A percentile compares a stretch with the other conserved stretches of the same genome.
phyloP scores from a whole-genome alignment of 768 basidiomycete species.

The Mycena vitilis region DNA sequence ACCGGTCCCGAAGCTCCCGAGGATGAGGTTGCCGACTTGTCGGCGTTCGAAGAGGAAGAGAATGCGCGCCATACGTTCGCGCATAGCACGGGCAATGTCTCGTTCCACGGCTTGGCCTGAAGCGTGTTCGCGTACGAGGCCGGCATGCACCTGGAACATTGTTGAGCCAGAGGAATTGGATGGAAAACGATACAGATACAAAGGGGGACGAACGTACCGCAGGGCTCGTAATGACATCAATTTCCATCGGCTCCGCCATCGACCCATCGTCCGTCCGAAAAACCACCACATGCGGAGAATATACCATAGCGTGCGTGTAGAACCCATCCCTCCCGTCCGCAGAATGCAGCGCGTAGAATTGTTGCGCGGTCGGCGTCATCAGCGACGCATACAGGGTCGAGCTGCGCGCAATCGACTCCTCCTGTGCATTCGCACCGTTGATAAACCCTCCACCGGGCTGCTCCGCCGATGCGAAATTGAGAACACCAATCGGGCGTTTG shows the following conservation, averaged over 20 bases:
- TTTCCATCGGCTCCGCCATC: conserved; percentile 55
- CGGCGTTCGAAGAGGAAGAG: conserved; percentile 71
- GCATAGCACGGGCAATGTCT: conserved; percentile 66
- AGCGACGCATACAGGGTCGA: conserved; percentile 78
- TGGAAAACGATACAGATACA: no score
- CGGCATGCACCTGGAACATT: conserved; percentile 41
- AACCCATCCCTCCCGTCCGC: conserved; percentile 62
- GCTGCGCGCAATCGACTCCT: conserved; percentile 83
- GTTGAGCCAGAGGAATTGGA: no score
- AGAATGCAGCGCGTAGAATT: conserved; percentile 73
- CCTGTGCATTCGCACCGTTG: conserved; percentile 79
- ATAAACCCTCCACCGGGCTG: conserved; percentile 75
- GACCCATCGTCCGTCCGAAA: conserved; percentile 60
- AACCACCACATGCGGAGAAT: conserved; percentile 57
- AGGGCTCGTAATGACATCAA: conserved; percentile 64
- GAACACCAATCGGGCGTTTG: conserved; percentile 63
- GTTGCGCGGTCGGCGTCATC: conserved; percentile 61
- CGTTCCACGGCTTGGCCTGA: conserved; percentile 26
- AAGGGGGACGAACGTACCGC: conserved; percentile 48
- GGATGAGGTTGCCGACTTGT: conserved; percentile 67
- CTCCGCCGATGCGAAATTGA: conserved; percentile 83
- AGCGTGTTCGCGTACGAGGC: neutral
- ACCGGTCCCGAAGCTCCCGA: conserved; percentile 84
- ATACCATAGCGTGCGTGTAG: conserved; percentile 68
- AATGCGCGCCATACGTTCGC: conserved; percentile 77